Evolutionary conservation across 805 yeast genomes (phyloP).

Genomic region (Nakazawaea ambrosiae): DNA sequence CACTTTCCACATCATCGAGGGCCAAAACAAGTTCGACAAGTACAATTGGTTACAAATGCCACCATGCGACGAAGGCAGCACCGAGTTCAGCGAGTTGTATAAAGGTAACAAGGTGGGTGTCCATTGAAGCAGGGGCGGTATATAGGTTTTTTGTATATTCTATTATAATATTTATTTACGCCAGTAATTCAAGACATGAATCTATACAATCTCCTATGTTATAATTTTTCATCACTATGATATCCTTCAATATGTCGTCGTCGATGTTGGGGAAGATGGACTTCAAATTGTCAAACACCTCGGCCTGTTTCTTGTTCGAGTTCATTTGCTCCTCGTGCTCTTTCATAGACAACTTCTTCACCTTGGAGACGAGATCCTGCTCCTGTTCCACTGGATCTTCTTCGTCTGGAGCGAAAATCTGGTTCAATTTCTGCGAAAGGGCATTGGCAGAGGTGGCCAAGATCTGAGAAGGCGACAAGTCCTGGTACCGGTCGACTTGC

Average conservation of each 20-base stretch:
- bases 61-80: constrained; percentile 47
- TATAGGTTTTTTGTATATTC: not conserved
- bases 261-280: constrained; percentile 78
- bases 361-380: constrained; percentile 2
- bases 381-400: not conserved
- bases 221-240: constrained; percentile 57
- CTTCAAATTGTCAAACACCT: constrained; percentile 41
- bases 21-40: constrained; percentile 50
- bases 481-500: constrained; percentile 14
- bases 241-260: constrained; percentile 59
- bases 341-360: constrained; percentile 23
- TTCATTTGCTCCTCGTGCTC: constrained; percentile 25
- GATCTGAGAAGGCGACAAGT: constrained; percentile 26
- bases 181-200: constrained; percentile 34
- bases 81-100: constrained; percentile 32
- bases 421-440: constrained; percentile 26
- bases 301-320: constrained; percentile 35
- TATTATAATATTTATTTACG: not conserved
- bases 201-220: constrained; percentile 72
- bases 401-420: constrained; percentile 14
- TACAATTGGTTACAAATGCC: constrained; percentile 79
- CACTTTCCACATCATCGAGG: constrained; percentile 77
- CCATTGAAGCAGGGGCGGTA: no score
- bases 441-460: constrained; percentile 28
- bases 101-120: constrained; percentile 11